Evolutionary conservation across 148 eudicot species (phyloP).

Genomic region (Pharnaceum exiguum): DNA sequence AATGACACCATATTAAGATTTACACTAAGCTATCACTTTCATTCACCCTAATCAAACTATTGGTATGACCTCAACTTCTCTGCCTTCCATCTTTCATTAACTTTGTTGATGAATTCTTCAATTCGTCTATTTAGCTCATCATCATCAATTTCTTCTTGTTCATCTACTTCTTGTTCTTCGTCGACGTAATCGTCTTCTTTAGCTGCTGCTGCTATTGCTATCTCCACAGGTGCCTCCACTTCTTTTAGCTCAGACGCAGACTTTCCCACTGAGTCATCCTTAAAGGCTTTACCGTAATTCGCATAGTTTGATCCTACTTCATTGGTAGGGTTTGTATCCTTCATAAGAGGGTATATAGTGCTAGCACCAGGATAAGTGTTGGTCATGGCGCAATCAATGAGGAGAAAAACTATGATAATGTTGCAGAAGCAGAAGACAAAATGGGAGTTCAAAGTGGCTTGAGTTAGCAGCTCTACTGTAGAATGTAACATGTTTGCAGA

Average conservation of each 20-base stretch:
- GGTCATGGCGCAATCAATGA: slow-evolving; percentile 27
- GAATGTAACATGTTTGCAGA: slow-evolving; percentile 30
- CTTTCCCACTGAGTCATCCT: not conserved
- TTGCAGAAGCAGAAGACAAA: slow-evolving; percentile 62
- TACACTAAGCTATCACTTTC: no score
- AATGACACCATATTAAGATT: no score
- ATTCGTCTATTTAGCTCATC: slow-evolving; percentile 51
- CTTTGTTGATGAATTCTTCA: slow-evolving; percentile 66
- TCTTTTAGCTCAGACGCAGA: not conserved
- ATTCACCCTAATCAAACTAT: no score
- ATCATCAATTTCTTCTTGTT: slow-evolving; percentile 19
- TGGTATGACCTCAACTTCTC: slow-evolving; percentile 36
- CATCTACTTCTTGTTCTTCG: not conserved
- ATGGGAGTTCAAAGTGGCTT: slow-evolving; percentile 47
- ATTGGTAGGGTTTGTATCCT: not conserved
- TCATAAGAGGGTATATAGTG: not conserved
- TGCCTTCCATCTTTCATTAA: slow-evolving; percentile 53
- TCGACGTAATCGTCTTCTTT: not conserved
- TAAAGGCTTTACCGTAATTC: not conserved
- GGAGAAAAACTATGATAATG: slow-evolving; percentile 46
- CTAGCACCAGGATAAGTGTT: not conserved
- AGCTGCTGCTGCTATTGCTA: not conserved
- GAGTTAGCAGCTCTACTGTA: slow-evolving; percentile 37
- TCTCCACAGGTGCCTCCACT: not conserved
- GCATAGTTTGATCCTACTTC: not conserved